Evolutionary conservation across 495 filamentous ascomycete species (phyloP).

Genomic region (Glonium stellatum): DNA sequence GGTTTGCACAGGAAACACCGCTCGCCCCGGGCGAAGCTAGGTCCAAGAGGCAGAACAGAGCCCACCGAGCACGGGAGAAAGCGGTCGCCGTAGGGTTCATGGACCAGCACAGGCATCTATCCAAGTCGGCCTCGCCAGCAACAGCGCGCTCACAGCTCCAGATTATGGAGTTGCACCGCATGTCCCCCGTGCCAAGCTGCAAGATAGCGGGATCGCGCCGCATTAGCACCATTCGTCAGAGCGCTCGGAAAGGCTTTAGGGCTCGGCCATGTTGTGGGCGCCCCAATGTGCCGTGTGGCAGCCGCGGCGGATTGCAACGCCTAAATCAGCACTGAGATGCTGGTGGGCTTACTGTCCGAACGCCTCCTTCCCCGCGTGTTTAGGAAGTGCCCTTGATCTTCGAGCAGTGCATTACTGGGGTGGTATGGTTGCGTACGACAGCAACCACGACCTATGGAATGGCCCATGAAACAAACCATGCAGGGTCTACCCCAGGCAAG

Average conservation of each 20-base stretch:
- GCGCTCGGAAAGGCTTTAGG: background rate
- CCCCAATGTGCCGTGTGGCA: background rate
- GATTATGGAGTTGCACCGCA: background rate
- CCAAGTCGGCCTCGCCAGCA: background rate
- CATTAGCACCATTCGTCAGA: background rate
- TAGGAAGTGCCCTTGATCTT: background rate
- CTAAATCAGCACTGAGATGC: background rate
- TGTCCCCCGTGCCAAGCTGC: background rate
- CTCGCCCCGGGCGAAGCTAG: background rate
- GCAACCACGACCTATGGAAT: background rate
- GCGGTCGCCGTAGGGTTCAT: no score
- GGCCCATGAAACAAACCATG: background rate
- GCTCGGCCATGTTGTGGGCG: background rate
- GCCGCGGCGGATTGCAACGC: background rate
- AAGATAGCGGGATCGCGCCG: background rate
- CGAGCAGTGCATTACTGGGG: no score
- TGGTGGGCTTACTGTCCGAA: background rate
- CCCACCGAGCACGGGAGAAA: no score
- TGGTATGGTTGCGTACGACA: background rate
- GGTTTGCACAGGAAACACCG: background rate
- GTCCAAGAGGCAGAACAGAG: no score
- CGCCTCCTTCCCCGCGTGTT: background rate
- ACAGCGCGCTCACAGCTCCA: background rate
- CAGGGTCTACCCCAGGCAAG: background rate
- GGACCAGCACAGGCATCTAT: background rate